Conservation (phyloP, 2,329 filamentous ascomycete species). For the Rachicladosporium sp. region DNA sequence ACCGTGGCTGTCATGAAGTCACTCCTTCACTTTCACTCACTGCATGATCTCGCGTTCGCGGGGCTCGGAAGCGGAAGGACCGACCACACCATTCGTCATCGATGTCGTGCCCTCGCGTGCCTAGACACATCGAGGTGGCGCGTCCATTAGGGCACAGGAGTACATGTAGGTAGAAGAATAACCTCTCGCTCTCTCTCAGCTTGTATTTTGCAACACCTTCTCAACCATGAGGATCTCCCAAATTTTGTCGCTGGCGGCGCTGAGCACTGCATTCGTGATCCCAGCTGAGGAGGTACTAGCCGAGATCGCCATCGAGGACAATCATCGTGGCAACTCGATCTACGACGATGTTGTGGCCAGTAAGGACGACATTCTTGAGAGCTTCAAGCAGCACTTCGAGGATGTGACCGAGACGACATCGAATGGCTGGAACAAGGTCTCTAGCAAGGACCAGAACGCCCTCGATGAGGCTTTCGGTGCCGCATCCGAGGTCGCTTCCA, state of each 20-base stretch:
- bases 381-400: conserved; percentile 22
- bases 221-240: conserved; percentile 35
- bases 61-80: too few relatives aligned
- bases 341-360: conserved; percentile 21
- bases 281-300: conserved; percentile 38
- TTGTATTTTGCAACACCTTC: too few relatives aligned
- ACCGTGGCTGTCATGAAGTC: too few relatives aligned
- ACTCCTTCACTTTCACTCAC: too few relatives aligned
- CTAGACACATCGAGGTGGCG: too few relatives aligned
- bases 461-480: conserved; percentile 33
- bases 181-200: too few relatives aligned
- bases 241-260: conserved; percentile 37
- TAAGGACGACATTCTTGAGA: conserved; percentile 24
- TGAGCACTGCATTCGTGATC: conserved; percentile 41
- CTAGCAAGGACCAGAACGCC: conserved; percentile 24
- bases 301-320: conserved; percentile 28
- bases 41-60: too few relatives aligned
- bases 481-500: conserved; percentile 26
- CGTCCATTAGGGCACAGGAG: too few relatives aligned
- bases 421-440: conserved; percentile 16
- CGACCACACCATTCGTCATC: too few relatives aligned
- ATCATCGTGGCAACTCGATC: conserved; percentile 18
- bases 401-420: conserved; percentile 16
- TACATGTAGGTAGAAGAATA: too few relatives aligned
- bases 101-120: too few relatives aligned